phyloP scores from a whole-genome alignment of 164 flowering plant genomes.

The Warburgia ugandensis region DNA sequence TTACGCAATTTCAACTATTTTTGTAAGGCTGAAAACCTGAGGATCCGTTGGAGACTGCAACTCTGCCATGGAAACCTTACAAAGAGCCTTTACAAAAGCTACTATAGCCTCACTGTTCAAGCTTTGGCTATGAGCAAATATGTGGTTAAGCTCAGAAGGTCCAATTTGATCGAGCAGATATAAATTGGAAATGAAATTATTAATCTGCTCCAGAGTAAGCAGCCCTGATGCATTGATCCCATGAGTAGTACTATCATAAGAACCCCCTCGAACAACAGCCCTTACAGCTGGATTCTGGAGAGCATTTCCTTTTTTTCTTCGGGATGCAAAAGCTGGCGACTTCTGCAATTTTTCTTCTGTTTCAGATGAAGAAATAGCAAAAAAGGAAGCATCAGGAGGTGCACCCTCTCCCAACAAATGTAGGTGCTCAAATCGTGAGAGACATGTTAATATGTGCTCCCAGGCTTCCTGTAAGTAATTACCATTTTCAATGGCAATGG shows the following conservation, averaged over 20 bases:
- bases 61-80: constrained; percentile 91
- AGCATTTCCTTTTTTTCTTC: constrained; percentile 67
- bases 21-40: constrained; percentile 97
- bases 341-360: constrained; percentile 60
- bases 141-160: constrained; percentile 87
- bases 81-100: constrained; percentile 90
- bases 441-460: constrained; percentile 96
- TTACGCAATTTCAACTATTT: constrained; percentile 98
- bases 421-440: constrained; percentile 94
- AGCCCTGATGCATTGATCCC: constrained; percentile 50
- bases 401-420: constrained; percentile 96
- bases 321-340: constrained; percentile 44
- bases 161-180: constrained; percentile 97
- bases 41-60: constrained; percentile 98
- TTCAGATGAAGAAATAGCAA: constrained; percentile 45
- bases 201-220: constrained; percentile 84
- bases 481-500: constrained; percentile 96
- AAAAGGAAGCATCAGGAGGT: constrained; percentile 86
- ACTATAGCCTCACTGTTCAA: constrained; percentile 95
- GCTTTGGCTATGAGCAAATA: constrained; percentile 95
- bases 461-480: constrained; percentile 92
- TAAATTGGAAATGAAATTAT: constrained; percentile 78
- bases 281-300: constrained; percentile 81
- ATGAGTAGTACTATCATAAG: constrained; percentile 77
- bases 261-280: constrained; percentile 98